Evolutionary conservation across 176 grass and related monocot genomes (phyloP), one percentile per base, ranked within the genome.

Genomic region (Musa itinerans): DNA sequence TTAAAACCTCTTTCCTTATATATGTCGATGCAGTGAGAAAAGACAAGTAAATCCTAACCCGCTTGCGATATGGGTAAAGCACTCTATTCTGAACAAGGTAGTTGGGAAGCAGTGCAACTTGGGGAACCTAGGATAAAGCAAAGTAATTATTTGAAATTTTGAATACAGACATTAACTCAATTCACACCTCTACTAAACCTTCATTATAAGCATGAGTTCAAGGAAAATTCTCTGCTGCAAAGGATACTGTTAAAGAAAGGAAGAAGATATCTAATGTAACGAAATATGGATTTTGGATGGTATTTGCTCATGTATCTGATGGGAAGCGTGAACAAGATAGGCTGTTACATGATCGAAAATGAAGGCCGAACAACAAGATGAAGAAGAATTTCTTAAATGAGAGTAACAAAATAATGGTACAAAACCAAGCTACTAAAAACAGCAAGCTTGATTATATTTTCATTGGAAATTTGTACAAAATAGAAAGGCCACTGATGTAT

Each of bases 51-150:
- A 24, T 9, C 8, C 19, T 64, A 69, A 98, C 88, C 95, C 91
- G 95, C 70, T 87, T 93, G 49, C 88, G 73, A 74, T 93, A 98
- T 9, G 86, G 95, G 72, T 81, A 68, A 57, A 98, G 84, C 79
- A 93, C 82, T 75, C 84, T 93, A 29, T 83, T 79, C 77, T 91
- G 86, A 23, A 93, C 84, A 72, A 98, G 69, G 59, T 82, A 91
- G 65, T 91, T 98, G 50, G 95, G 90, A 50, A 93, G 64, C 25
- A 93, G 50, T n/a, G 86, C 79, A 58, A 98, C 73, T 11, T 86
- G 88, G 72, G 95, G 87, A 52, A 98, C 76, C 95, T 98, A 73
- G 29, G 27, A 69, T 52, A 23, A 54, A 65, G 57, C 24, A 52
- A 52, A 76, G n/a, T 53, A 43, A 54, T 53, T 82, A 16, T 76